These are phyloP conservation scores for Monilinia aucupariae DNA, from an alignment of 2,329 filamentous ascomycete species.

Conservation along the genomic window DNA sequence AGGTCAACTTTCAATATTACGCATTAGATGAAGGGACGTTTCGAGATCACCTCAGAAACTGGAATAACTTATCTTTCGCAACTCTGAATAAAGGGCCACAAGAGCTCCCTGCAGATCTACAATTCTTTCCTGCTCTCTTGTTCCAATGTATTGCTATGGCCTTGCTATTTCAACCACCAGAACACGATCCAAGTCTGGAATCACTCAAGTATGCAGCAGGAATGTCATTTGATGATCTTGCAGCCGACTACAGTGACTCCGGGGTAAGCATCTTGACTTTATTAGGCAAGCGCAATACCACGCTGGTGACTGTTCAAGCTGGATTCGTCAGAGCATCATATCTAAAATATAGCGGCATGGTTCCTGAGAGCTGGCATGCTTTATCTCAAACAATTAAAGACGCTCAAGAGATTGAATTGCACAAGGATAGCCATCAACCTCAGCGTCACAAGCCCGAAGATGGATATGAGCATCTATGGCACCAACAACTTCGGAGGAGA, in stretches of 20 bases:
- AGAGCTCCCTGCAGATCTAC: slow-evolving; percentile 46
- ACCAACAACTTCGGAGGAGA: slow-evolving; percentile 49
- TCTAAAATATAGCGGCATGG: slow-evolving; percentile 53
- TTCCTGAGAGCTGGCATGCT: slow-evolving; percentile 46
- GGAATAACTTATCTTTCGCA: slow-evolving; percentile 50
- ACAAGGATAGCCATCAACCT: slow-evolving; percentile 47
- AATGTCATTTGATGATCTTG: slow-evolving; percentile 57
- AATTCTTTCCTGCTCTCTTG: slow-evolving; percentile 54
- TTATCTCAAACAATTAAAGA: slow-evolving; percentile 53
- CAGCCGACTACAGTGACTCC: slow-evolving; percentile 55
- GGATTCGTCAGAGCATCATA: slow-evolving; percentile 52
- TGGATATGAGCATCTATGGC: slow-evolving; percentile 53
- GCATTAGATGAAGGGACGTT: slow-evolving; percentile 51
- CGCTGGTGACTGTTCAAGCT: slow-evolving; percentile 51
- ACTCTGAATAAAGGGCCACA: slow-evolving; percentile 46
- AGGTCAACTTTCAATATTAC: slow-evolving; percentile 56
- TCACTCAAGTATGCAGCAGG: slow-evolving; percentile 53
- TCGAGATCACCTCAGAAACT: slow-evolving; percentile 46
- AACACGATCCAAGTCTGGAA: slow-evolving; percentile 46
- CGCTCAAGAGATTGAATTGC: slow-evolving; percentile 56
- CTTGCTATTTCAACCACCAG: slow-evolving; percentile 47
- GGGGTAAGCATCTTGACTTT: slow-evolving; percentile 49
- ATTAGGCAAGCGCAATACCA: slow-evolving; percentile 52
- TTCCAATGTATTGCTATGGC: slow-evolving; percentile 54
- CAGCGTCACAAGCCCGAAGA: slow-evolving; percentile 41